These are phyloP conservation scores for Begonia masoniana DNA, from an alignment of 306 rosid genomes.

Conservation along the genomic window DNA sequence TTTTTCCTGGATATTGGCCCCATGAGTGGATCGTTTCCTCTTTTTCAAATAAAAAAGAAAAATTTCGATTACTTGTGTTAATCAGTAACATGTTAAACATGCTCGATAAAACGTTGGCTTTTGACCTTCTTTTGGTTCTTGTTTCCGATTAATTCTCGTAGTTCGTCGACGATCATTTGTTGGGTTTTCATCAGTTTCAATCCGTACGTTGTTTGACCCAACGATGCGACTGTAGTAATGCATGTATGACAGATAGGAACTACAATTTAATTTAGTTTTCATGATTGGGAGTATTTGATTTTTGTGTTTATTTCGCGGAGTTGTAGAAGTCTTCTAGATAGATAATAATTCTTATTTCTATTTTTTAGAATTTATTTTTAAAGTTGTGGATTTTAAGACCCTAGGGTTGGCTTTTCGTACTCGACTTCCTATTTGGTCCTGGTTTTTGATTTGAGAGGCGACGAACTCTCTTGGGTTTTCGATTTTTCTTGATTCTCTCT, in stretches of 20 bases:
- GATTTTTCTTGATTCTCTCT: conserved; percentile 20
- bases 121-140: not conserved
- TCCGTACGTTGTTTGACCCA: conserved; percentile 4
- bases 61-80: conserved; percentile 7
- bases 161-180: conserved; percentile 3
- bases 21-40: conserved; percentile 2
- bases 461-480: conserved; percentile 27
- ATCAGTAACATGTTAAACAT: not conserved
- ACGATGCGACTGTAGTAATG: conserved; percentile 3
- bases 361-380: conserved; percentile 7
- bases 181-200: conserved; percentile 2
- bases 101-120: not conserved
- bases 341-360: conserved; percentile 12
- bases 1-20: conserved; percentile 9
- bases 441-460: conserved; percentile 22
- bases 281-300: conserved; percentile 8
- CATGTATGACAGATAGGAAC: conserved; percentile 11
- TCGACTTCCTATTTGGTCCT: conserved; percentile 15
- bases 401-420: conserved; percentile 44
- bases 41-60: not conserved
- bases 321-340: conserved; percentile 7
- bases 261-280: conserved; percentile 12
- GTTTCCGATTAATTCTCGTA: conserved; percentile 7
- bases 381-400: conserved; percentile 25
- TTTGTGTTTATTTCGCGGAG: conserved; percentile 13